Percentiles rank a stretch among this genome's conserved stretches.
phyloP scores from a whole-genome alignment of 495 filamentous ascomycete species.

The Aspergillus ellipticus region DNA sequence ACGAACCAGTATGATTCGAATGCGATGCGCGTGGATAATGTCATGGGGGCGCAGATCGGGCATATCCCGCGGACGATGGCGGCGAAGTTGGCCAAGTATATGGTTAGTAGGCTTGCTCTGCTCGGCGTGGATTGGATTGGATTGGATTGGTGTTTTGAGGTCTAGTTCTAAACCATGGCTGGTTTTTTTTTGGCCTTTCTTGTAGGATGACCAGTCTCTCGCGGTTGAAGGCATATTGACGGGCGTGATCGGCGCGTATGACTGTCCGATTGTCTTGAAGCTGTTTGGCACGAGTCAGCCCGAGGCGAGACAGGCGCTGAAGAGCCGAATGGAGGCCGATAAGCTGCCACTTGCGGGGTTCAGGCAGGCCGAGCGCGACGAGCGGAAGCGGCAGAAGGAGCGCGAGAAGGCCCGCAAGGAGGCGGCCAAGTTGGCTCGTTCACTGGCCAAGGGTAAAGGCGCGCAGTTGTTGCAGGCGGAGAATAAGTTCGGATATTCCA shows the following conservation, averaged over 20 bases:
- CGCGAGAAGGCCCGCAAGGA: conserved; percentile 45
- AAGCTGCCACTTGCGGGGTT: conserved; percentile 49
- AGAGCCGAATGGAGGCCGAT: conserved; percentile 58
- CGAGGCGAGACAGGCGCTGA: conserved; percentile 45
- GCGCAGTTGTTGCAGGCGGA: conserved; percentile 28
- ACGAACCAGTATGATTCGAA: conserved; percentile 71
- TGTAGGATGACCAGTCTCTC: conserved; percentile 48
- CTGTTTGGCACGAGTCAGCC: conserved; percentile 64
- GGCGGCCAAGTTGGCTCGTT: conserved; percentile 45
- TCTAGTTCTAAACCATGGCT: background rate
- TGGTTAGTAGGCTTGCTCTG: conserved; percentile 40
- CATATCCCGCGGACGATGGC: conserved; percentile 68
- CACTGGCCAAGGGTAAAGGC: conserved; percentile 38
- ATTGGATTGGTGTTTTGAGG: background rate
- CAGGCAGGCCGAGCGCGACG: conserved; percentile 32
- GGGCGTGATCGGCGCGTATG: conserved; percentile 58
- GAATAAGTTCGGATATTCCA: conserved; percentile 28
- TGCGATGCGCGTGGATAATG: conserved; percentile 77
- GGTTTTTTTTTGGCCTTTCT: conserved; percentile 18
- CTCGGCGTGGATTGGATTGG: no score
- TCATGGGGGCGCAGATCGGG: conserved; percentile 74
- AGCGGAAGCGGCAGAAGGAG: conserved; percentile 26
- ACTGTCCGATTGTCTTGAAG: conserved; percentile 66
- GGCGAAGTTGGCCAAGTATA: conserved; percentile 67
- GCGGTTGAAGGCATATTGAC: conserved; percentile 63